Conservation (phyloP, 2,329 filamentous ascomycete genomes). For the Aspergillus costaricaensis region DNA sequence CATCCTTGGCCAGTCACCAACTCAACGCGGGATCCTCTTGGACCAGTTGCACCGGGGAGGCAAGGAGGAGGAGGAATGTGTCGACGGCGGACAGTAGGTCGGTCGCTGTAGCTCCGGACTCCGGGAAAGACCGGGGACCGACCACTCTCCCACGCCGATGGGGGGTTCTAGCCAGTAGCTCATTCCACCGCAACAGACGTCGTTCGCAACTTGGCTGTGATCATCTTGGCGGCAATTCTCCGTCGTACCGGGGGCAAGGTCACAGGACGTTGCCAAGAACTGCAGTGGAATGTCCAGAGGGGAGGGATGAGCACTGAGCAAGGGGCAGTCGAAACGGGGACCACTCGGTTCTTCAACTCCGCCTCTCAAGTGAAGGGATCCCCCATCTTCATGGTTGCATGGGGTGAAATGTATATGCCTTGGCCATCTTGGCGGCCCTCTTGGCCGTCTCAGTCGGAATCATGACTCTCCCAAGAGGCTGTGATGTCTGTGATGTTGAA, state of each 20-base stretch:
- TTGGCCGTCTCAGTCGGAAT: constrained; percentile 20
- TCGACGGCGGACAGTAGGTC: background rate
- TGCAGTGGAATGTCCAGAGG: constrained; percentile 24
- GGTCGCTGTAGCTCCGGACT: background rate
- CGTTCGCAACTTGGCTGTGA: constrained; percentile 4
- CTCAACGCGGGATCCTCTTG: constrained; percentile 2
- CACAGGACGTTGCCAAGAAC: constrained; percentile 25
- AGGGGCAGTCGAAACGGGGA: constrained; percentile 16
- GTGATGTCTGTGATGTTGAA: background rate
- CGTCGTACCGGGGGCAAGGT: constrained; percentile 17
- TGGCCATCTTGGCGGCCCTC: constrained; percentile 26
- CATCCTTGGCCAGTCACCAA: constrained; percentile 13
- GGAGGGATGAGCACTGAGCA: constrained; percentile 13
- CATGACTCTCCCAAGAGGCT: background rate
- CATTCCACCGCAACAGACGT: background rate
- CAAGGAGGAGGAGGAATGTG: constrained; percentile 15
- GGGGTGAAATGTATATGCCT: constrained; percentile 16
- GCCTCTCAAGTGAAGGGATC: background rate
- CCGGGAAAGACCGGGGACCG: background rate
- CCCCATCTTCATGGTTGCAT: constrained; percentile 7
- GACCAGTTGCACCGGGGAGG: constrained; percentile 4
- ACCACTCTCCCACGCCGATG: background rate
- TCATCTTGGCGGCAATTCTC: constrained; percentile 17
- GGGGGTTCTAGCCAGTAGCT: background rate
- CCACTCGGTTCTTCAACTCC: constrained; percentile 3